These are phyloP conservation scores for Fusarium transvaalense DNA, from an alignment of 2,329 filamentous ascomycete genomes.

Conservation along the genomic window DNA sequence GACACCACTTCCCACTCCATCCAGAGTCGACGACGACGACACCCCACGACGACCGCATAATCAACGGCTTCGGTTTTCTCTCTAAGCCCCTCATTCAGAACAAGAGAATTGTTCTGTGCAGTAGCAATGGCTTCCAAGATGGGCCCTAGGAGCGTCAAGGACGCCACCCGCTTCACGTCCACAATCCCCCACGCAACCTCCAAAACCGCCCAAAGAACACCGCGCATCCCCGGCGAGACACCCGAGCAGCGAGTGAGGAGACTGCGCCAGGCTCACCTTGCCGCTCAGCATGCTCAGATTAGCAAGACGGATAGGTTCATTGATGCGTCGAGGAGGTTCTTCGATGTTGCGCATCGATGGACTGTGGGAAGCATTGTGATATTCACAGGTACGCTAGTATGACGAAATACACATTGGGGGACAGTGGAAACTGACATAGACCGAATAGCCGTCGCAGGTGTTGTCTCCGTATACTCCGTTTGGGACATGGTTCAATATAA, in stretches of 20 bases:
- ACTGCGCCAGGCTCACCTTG: constrained; percentile 74
- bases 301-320: constrained; percentile 66
- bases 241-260: constrained; percentile 77
- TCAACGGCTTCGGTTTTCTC: background rate
- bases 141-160: constrained; percentile 76
- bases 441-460: constrained; percentile 63
- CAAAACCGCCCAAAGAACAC: constrained; percentile 60
- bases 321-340: constrained; percentile 61
- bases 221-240: constrained; percentile 65
- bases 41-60: constrained; percentile 26
- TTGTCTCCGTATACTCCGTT: constrained; percentile 70
- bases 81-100: background rate
- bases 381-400: constrained; percentile 64
- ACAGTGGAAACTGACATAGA: constrained; percentile 11
- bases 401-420: background rate
- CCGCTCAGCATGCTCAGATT: constrained; percentile 70
- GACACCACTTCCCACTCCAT: constrained; percentile 50
- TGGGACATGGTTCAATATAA: constrained; percentile 73
- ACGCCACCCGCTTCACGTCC: constrained; percentile 78
- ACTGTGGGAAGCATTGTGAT: constrained; percentile 67
- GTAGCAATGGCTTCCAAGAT: constrained; percentile 59
- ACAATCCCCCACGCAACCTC: constrained; percentile 73
- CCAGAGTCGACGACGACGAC: constrained; percentile 34
- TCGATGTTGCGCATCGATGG: constrained; percentile 68
- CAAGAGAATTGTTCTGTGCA: background rate